phyloP scores from a whole-genome alignment of 257 asterid species.

The Solanum arcanum region DNA sequence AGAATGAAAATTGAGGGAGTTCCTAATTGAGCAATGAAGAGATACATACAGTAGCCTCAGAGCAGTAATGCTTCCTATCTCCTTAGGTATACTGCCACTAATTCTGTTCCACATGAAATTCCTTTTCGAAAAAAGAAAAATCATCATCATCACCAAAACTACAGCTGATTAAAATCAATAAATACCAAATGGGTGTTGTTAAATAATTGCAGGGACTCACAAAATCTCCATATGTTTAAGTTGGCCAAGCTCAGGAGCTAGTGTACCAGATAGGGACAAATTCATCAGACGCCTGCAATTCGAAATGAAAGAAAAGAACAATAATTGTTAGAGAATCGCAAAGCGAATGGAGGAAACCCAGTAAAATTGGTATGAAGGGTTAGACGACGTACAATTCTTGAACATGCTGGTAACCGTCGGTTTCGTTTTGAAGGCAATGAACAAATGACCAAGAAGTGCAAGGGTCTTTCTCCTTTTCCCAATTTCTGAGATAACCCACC shows the following conservation, averaged over 20 bases:
- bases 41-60: slow-evolving; percentile 59
- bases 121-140: slow-evolving; percentile 16
- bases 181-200: neutral
- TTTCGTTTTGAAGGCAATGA: slow-evolving; percentile 43
- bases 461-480: slow-evolving; percentile 69
- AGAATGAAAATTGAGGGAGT: neutral
- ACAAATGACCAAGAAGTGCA: slow-evolving; percentile 83
- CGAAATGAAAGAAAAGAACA: neutral
- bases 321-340: neutral
- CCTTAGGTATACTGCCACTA: slow-evolving; percentile 76
- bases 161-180: neutral
- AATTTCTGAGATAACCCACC: slow-evolving; percentile 31
- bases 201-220: slow-evolving; percentile 30
- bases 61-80: slow-evolving; percentile 68
- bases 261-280: slow-evolving; percentile 50
- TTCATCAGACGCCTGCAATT: slow-evolving; percentile 41
- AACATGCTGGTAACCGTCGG: slow-evolving; percentile 61
- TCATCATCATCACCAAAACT: neutral
- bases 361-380: neutral
- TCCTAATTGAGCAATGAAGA: neutral
- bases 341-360: neutral
- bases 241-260: slow-evolving; percentile 78
- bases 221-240: slow-evolving; percentile 49
- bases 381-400: slow-evolving; percentile 51
- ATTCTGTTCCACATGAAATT: slow-evolving; percentile 94